A percentile compares a stretch with the other conserved stretches of the same genome.
Evolutionary conservation across 208 protist species (phyloP).

Genomic region (Trypanosoma cruzi): DNA sequence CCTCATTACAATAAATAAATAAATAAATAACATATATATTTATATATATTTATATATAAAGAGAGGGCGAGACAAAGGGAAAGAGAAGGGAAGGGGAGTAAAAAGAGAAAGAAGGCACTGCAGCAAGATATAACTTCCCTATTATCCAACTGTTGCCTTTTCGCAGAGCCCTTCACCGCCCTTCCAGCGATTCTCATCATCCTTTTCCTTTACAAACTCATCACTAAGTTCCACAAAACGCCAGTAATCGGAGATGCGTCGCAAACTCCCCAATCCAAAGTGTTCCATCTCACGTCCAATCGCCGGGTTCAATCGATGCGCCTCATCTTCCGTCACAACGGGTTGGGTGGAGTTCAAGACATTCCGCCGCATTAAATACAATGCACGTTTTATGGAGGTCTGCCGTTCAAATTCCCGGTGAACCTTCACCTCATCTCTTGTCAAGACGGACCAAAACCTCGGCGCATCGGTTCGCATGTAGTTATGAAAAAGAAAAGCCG

Average conservation of each 20-base stretch:
- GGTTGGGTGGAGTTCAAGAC: constrained; percentile 17
- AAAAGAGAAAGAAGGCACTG: background rate
- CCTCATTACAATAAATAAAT: no score
- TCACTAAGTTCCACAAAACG: constrained; percentile 62
- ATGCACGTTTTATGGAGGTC: constrained; percentile 37
- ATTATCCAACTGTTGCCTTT: background rate
- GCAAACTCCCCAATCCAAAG: constrained; percentile 62
- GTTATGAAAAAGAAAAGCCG: constrained; percentile 82
- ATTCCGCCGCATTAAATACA: constrained; percentile 53
- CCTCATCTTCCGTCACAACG: constrained; percentile 42
- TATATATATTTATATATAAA: no score
- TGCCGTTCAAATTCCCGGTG: background rate
- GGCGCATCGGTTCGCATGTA: constrained; percentile 60
- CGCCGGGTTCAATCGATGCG: constrained; percentile 23
- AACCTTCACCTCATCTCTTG: background rate
- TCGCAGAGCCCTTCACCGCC: constrained; percentile 50
- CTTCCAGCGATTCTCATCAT: constrained; percentile 66
- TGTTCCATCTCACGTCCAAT: constrained; percentile 35
- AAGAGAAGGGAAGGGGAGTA: background rate
- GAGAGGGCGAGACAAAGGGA: background rate
- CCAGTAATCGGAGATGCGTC: constrained; percentile 67
- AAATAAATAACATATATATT: no score
- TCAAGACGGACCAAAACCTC: constrained; percentile 45
- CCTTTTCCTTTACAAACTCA: constrained; percentile 51
- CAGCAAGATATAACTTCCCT: background rate